A percentile compares a stretch with the other conserved stretches of the same genome.
phyloP scores from a whole-genome alignment of 139 green algal genomes.

The Micromonas commoda region DNA sequence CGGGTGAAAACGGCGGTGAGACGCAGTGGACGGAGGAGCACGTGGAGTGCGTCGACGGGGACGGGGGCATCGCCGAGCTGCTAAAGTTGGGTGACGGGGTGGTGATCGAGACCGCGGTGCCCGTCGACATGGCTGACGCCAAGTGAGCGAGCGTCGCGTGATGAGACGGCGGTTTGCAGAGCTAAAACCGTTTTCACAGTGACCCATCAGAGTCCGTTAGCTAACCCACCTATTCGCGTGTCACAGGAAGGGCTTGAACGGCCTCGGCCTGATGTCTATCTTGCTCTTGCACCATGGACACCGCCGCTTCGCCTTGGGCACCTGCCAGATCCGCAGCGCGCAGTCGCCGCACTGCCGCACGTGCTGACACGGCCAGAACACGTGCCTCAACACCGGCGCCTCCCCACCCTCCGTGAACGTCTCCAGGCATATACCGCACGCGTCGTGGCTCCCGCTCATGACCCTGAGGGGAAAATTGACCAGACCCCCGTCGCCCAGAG shows the following conservation, averaged over 20 bases:
- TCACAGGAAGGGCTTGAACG: slow-evolving; percentile 22
- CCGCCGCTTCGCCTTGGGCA: background rate
- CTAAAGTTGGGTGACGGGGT: background rate
- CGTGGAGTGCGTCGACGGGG: background rate
- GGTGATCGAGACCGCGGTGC: background rate
- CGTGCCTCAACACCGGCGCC: background rate
- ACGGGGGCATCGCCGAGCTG: background rate
- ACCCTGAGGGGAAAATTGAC: background rate
- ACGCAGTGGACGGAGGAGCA: background rate
- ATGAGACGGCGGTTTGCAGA: no score
- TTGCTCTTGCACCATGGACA: slow-evolving; percentile 16
- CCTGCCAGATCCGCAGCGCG: slow-evolving; percentile 11
- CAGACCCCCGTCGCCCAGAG: background rate
- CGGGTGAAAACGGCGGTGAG: background rate
- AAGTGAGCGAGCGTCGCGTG: no score
- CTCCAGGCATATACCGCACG: slow-evolving; percentile 15
- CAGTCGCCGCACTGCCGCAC: slow-evolving; percentile 16
- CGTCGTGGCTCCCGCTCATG: slow-evolving; percentile 11
- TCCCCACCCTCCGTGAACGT: slow-evolving; percentile 1
- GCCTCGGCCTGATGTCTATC: slow-evolving; percentile 6
- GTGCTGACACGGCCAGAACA: slow-evolving; percentile 25
- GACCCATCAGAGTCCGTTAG: no score
- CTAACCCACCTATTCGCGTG: no score
- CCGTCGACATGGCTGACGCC: no score
- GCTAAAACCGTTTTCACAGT: no score